Percentiles rank a stretch among this genome's conserved stretches.
phyloP scores from a whole-genome alignment of 2,329 filamentous ascomycete species.

The Elsinoe ampelina region DNA sequence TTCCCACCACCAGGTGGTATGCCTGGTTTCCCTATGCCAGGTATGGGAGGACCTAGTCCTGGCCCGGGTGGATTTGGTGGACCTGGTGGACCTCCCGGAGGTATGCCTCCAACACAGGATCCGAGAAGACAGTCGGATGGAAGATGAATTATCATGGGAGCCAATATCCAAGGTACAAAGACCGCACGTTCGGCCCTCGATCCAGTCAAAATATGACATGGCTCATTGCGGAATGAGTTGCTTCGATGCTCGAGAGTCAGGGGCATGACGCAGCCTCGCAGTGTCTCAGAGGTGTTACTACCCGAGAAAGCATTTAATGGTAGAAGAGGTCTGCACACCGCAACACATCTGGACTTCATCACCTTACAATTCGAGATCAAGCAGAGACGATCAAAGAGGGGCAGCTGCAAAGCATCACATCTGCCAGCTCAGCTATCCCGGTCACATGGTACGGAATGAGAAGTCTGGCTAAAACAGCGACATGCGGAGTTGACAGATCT shows the following conservation, averaged over 20 bases:
- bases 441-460: not conserved
- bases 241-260: not conserved
- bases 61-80: constrained; percentile 17
- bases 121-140: constrained; percentile 6
- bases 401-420: not conserved
- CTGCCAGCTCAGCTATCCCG: not conserved
- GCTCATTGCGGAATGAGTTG: too few relatives aligned
- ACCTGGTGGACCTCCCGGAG: constrained; percentile 15
- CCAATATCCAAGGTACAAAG: too few relatives aligned
- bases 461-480: not conserved
- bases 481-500: constrained; percentile 3
- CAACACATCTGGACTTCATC: not conserved
- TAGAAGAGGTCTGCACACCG: not conserved
- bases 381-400: not conserved
- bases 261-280: not conserved
- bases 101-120: constrained; percentile 7
- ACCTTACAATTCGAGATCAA: not conserved
- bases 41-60: constrained; percentile 19
- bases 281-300: not conserved
- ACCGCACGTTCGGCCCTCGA: too few relatives aligned
- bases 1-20: constrained; percentile 21
- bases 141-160: not conserved
- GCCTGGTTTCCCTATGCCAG: constrained; percentile 28
- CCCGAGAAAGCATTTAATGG: too few relatives aligned
- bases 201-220: too few relatives aligned